Conservation (phyloP, 78 protist genomes). For the Tieghemostelium lacteum region DNA sequence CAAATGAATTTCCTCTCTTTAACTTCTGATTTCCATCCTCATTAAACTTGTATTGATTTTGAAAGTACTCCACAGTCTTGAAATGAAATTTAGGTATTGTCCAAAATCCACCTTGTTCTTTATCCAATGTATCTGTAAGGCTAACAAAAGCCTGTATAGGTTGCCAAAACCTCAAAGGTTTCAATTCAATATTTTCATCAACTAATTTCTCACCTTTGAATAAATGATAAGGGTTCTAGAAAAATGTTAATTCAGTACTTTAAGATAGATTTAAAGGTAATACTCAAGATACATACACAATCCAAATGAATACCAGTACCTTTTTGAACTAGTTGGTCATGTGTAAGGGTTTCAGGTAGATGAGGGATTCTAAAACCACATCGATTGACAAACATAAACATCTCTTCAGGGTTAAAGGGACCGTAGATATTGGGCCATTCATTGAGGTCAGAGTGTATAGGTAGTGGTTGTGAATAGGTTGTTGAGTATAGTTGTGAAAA, state of each 20-base stretch:
- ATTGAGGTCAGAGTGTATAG: neutral
- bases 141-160: slow-evolving; percentile 72
- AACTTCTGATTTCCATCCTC: neutral
- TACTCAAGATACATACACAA: slow-evolving; percentile 8
- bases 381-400: slow-evolving; percentile 75
- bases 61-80: slow-evolving; percentile 29
- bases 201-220: slow-evolving; percentile 27
- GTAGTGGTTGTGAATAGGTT: neutral
- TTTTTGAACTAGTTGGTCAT: slow-evolving; percentile 21
- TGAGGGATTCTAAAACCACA: slow-evolving; percentile 67
- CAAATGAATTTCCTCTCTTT: slow-evolving; percentile 76
- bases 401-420: slow-evolving; percentile 27
- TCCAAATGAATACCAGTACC: slow-evolving; percentile 74
- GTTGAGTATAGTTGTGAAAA: slow-evolving; percentile 23
- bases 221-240: slow-evolving; percentile 62
- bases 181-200: neutral
- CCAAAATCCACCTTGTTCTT: slow-evolving; percentile 68
- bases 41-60: neutral
- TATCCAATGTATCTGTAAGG: slow-evolving; percentile 6
- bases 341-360: neutral
- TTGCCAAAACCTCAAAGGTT: slow-evolving; percentile 73
- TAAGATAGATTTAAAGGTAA: neutral
- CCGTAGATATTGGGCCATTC: slow-evolving; percentile 61
- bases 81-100: slow-evolving; percentile 60
- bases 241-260: neutral